phyloP scores from a whole-genome alignment of 2,329 filamentous ascomycete species.

The Talaromyces marneffei region DNA sequence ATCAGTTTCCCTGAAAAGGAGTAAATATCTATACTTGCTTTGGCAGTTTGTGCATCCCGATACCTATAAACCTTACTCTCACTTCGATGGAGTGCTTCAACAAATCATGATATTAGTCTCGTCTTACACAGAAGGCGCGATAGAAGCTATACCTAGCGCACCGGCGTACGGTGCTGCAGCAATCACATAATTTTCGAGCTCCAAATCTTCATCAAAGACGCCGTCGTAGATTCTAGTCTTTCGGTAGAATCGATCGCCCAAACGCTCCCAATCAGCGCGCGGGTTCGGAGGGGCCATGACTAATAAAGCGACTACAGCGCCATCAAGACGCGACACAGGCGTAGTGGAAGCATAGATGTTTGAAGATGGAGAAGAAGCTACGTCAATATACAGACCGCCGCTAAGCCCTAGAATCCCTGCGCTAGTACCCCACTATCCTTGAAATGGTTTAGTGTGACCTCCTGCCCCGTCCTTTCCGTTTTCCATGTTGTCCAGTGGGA shows the following conservation, averaged over 20 bases:
- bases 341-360: neutral
- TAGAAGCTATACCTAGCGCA: slow-evolving; percentile 66
- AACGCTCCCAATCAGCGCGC: slow-evolving; percentile 87
- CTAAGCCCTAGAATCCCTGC: slow-evolving; percentile 4
- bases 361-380: neutral
- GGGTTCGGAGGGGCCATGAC: slow-evolving; percentile 50
- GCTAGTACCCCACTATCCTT: neutral
- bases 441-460: neutral
- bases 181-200: slow-evolving; percentile 91
- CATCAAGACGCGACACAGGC: slow-evolving; percentile 7
- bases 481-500: neutral
- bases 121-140: too few relatives aligned
- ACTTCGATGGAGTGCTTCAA: slow-evolving; percentile 76
- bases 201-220: slow-evolving; percentile 86
- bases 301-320: neutral
- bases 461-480: neutral
- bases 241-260: slow-evolving; percentile 91
- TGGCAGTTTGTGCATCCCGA: slow-evolving; percentile 63
- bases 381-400: slow-evolving; percentile 10
- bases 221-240: slow-evolving; percentile 90
- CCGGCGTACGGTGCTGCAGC: slow-evolving; percentile 89
- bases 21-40: slow-evolving; percentile 88
- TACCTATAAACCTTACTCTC: slow-evolving; percentile 77
- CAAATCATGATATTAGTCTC: neutral
- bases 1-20: slow-evolving; percentile 87